Evolutionary conservation across 306 rosid genomes (phyloP), one percentile per base, ranked within the genome.

Genomic region (Fragaria ananassa): DNA sequence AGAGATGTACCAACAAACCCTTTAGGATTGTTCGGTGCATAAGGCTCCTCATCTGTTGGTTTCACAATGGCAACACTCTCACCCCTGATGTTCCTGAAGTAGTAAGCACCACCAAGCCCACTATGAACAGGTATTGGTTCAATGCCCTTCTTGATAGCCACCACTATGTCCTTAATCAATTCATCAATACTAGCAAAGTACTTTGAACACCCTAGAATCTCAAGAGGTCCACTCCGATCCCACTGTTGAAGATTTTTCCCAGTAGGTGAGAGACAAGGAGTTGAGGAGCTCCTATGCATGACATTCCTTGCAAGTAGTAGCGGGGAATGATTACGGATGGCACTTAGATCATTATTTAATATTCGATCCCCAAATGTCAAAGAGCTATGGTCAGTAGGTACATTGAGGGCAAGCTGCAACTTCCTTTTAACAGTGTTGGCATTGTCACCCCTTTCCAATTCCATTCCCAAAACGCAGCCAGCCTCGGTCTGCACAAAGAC

Each of bases 41-140:
- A 92, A 66, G 97, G 96, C 71, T 88, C 97, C 81, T 92, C 97
- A 70, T 92, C 97, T n/a, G 96, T 91, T 46, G 93, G 96, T 72
- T 88, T 91, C 78, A 91, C 89, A 53, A 91, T 88, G 51, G 93
- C 96, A 51, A 85, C 85, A 70, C 87, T 89, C 71, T 89, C 88
- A 4, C 93, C 88, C 6, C 66, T 41, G 71, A 74, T 57, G 77
- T 90, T 92, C 77, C 88, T 80, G 80, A 92, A 89, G 81, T 75
- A 92, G 81, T 90, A 92, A 53, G 96, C 90, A 78, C 96, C 97
- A 29, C 97, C 97, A 27, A 92, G 86, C 73, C 97, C 97, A 80
- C 91, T 76, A 41, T 71, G 78, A 70, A 88, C 56, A 29, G 96
- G 97, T 35, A 88, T 76, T 13, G 97, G 96, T 71, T 87, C 93